Percentiles rank a stretch among this genome's conserved stretches.
Evolutionary conservation across 2,329 filamentous ascomycete species (phyloP).

Genomic region (Sporothrix euskadiensis): DNA sequence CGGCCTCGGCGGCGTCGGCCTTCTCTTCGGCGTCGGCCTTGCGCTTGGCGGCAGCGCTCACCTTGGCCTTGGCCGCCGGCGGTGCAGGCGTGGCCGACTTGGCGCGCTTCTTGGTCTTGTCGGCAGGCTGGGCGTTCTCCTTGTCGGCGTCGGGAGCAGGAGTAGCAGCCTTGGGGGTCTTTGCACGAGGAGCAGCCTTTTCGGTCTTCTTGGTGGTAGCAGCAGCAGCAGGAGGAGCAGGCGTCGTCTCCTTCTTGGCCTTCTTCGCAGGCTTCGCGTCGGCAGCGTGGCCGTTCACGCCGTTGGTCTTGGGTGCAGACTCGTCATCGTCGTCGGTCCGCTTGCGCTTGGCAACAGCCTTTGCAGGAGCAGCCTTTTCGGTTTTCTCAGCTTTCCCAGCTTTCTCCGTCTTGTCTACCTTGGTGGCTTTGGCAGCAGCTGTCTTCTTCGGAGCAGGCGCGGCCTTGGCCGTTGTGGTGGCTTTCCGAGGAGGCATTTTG

Average conservation of each 20-base stretch:
- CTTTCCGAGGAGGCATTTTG: conserved; percentile 31
- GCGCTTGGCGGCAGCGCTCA: conserved; percentile 31
- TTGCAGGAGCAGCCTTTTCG: conserved; percentile 31
- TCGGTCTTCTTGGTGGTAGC: conserved; percentile 25
- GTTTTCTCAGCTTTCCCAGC: conserved; percentile 29
- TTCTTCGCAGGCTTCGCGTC: conserved; percentile 37
- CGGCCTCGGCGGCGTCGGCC: background rate
- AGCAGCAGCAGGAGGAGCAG: conserved; percentile 17
- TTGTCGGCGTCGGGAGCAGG: conserved; percentile 27
- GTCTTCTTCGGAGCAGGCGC: conserved; percentile 35
- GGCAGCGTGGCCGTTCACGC: conserved; percentile 18
- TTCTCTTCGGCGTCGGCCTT: conserved; percentile 25
- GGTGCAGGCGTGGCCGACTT: conserved; percentile 26
- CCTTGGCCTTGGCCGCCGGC: conserved; percentile 25
- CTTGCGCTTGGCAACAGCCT: conserved; percentile 27
- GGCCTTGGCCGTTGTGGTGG: conserved; percentile 24
- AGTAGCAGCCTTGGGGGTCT: conserved; percentile 15
- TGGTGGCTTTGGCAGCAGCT: background rate
- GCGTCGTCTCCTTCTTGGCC: conserved; percentile 28
- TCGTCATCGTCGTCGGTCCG: conserved; percentile 27
- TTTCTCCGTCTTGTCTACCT: background rate
- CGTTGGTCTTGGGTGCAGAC: conserved; percentile 29
- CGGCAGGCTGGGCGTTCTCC: conserved; percentile 30
- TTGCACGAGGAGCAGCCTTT: conserved; percentile 20
- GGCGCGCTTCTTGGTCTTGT: conserved; percentile 25